Evolutionary conservation across 495 filamentous ascomycete species (phyloP).

Genomic region (Saxophila tyrrhenica): DNA sequence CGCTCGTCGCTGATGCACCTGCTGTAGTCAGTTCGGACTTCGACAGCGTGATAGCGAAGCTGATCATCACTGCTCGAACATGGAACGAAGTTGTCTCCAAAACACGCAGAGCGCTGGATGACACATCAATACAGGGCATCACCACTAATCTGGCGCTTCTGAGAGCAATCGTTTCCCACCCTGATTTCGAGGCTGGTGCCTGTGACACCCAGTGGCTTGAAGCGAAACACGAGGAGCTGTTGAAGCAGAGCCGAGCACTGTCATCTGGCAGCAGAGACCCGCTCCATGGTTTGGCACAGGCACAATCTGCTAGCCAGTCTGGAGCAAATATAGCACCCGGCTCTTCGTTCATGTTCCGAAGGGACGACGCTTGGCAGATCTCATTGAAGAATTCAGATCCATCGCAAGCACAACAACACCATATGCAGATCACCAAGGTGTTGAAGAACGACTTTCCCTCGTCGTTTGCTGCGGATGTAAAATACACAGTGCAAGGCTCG

Average conservation of each 20-base stretch:
- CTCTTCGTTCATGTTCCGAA: slow-evolving; percentile 12
- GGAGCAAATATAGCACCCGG: neutral
- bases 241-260: slow-evolving; percentile 28
- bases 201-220: slow-evolving; percentile 52
- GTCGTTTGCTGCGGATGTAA: slow-evolving; percentile 42
- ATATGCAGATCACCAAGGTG: slow-evolving; percentile 43
- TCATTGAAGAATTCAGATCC: neutral
- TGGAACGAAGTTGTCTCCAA: slow-evolving; percentile 43
- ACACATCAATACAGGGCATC: slow-evolving; percentile 42
- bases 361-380: slow-evolving; percentile 22
- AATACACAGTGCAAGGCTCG: slow-evolving; percentile 38
- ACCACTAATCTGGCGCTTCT: slow-evolving; percentile 46
- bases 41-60: slow-evolving; percentile 49
- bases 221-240: slow-evolving; percentile 31
- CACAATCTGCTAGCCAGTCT: slow-evolving; percentile 12
- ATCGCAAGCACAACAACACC: slow-evolving; percentile 16
- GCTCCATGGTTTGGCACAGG: slow-evolving; percentile 6
- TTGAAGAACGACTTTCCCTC: slow-evolving; percentile 48
- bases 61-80: slow-evolving; percentile 44
- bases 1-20: slow-evolving; percentile 33
- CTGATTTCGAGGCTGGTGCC: slow-evolving; percentile 34
- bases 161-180: slow-evolving; percentile 39
- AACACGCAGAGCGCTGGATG: slow-evolving; percentile 42
- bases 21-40: slow-evolving; percentile 44
- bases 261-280: slow-evolving; percentile 3